Conservation (phyloP, 2,329 filamentous ascomycete genomes). For the Neopestalotiopsis rosae region DNA sequence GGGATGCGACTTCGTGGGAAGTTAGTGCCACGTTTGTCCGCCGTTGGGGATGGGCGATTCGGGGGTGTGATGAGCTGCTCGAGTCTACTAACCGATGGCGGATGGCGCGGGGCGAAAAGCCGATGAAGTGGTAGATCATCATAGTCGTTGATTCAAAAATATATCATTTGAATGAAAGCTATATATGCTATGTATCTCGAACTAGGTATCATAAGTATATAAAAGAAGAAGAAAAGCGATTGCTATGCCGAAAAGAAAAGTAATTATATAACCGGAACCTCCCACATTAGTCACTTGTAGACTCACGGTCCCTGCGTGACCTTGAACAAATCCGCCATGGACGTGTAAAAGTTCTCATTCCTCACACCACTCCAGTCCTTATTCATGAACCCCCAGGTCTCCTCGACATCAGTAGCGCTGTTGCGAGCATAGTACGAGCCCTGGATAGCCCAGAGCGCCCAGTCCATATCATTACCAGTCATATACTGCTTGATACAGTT, state of each 20-base stretch:
- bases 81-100: constrained; percentile 44
- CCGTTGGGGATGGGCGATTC: constrained; percentile 49
- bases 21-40: constrained; percentile 47
- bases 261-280: neutral
- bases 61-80: constrained; percentile 43
- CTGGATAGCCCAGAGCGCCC: constrained; percentile 63
- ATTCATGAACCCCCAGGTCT: constrained; percentile 57
- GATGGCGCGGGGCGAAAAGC: neutral
- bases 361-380: constrained; percentile 47
- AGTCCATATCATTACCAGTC: constrained; percentile 61
- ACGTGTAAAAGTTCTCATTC: constrained; percentile 38
- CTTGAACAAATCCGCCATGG: constrained; percentile 44
- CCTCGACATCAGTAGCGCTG: constrained; percentile 54
- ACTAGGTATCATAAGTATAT: neutral
- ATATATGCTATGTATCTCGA: neutral
- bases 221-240: neutral
- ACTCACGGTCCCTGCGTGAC: constrained; percentile 46
- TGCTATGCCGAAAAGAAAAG: neutral
- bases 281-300: neutral
- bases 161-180: neutral
- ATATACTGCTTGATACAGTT: constrained; percentile 58
- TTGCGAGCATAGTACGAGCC: constrained; percentile 65
- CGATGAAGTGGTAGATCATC: neutral
- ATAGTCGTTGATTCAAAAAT: too few relatives aligned
- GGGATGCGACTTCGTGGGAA: constrained; percentile 51